Base-by-base conservation (phyloP, 73 alveolate genomes). In the Paramecium sexaurelia region DNA sequence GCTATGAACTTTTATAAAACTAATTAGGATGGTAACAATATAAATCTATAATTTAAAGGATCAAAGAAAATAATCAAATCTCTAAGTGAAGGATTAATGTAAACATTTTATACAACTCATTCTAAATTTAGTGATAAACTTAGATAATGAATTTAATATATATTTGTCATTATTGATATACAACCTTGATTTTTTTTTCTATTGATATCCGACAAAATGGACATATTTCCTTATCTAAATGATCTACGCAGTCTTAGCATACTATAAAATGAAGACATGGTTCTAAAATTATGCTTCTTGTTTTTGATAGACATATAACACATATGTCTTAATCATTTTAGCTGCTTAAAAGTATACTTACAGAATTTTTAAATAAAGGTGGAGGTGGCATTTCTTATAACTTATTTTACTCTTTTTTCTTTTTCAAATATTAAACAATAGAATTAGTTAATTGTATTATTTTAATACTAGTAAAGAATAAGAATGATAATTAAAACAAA, bases 31-130 rank as follows among this genome's bases (percentile, higher is more conserved):
- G 83, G 83, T 61, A 61, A 61, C 0, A 0, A 17, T 15, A 11
- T 26, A 27, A 22, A 26, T 61, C 10, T 9, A 13, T 8, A 2
- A 26, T 78, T 15, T 10, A 0, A 24, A 78, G 55, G 47, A 43
- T 13, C n/a, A 7, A 19, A 43, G n/a, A 41, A 41, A 13, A 22
- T 37, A 40, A 61, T 24, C 0, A 78, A 78, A 43, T 40, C 90
- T 24, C 41, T 24, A 9, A 78, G 75, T 26, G 73, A 78, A 3
- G 90, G 90, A 43, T 78, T 78, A 2, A 41, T 78, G 55, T 45
- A 78, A 78, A 78, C 90, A 78, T 78, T 78, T 45, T 78, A 78
- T 43, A 78, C 90, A 24, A 78, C 90, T 41, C 90, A 78, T 78
- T 78, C 90, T 40, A 78, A 78, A 45, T 78, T 78, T 78, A 43